Base-by-base conservation (phyloP, 345 rosid genomes). In the Brassica rapa region DNA sequence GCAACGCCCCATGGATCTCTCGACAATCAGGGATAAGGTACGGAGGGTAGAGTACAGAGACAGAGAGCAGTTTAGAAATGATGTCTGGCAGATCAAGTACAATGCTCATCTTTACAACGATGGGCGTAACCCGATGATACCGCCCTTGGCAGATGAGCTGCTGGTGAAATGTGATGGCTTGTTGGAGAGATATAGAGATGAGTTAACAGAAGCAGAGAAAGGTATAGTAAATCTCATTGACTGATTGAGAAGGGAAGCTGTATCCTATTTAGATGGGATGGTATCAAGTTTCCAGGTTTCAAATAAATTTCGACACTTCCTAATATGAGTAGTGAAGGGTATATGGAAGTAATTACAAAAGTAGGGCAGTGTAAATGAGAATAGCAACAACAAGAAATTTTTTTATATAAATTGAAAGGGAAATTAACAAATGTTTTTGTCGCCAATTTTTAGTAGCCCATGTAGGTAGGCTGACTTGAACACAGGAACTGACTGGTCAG, bases 91-190 rank as follows among this genome's bases (percentile, higher is more conserved):
- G 88, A 95, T 95, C 27, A 64, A 86, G 3, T 83, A 2, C 65
- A 95, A 95, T 65, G 97, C 99, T 46, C 99, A 95, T 74, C 8
- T 35, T 29, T 95, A 95, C 83, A 95, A 95, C 56, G 93, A 90
- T 9, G 75, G 88, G 39, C 90, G 96, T 57, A 86, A 95, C 84
- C 99, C 93, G 12, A 90, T 82, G 69, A 95, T 95, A 79, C 97
- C 99, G 29, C 98, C 96, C 2, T 87, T 93, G 4, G 98, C 97
- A 4, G 99, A 95, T 90, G 97, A 93, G 88, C 89, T 95, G 23
- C 76, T 95, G 76, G 94, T 91, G 84, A 72, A 93, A 4, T 95
- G 97, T 81, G 98, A 95, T 78, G 88, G 84, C 86, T 79, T 95
- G 88, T 35, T 93, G 41, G 79, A 83, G 3, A 85, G 85, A 64